Percentiles rank a stretch among this genome's conserved stretches.
Conservation (phyloP, 352 stramenopile species). For the Stramenopiles sp. region DNA sequence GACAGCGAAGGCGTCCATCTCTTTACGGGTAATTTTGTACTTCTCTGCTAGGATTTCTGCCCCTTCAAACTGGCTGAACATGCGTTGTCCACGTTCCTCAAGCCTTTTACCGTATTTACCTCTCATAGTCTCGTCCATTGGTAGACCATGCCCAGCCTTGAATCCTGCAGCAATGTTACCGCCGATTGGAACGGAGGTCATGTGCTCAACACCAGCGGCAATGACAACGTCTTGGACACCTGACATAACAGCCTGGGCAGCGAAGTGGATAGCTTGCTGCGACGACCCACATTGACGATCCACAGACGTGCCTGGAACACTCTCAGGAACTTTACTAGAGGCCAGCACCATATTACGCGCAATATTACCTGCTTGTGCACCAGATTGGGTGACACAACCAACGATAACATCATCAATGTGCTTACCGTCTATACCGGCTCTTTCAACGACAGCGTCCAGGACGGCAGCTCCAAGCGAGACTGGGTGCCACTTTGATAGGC, state of each 20-base stretch:
- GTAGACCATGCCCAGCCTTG: conserved; percentile 18
- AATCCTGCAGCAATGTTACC: conserved; percentile 20
- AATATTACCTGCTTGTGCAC: conserved; percentile 24
- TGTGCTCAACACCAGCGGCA: conserved; percentile 42
- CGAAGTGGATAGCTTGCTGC: conserved; percentile 25
- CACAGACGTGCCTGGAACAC: conserved; percentile 22
- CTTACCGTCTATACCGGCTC: conserved; percentile 20
- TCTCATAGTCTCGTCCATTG: too few relatives aligned
- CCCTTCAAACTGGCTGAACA: conserved; percentile 25
- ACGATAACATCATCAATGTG: conserved; percentile 23
- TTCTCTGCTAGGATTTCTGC: conserved; percentile 16
- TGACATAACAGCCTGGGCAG: conserved; percentile 24
- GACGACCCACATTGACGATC: conserved; percentile 22
- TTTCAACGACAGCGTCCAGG: conserved; percentile 19
- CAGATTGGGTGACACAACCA: conserved; percentile 23
- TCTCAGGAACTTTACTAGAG: conserved; percentile 22
- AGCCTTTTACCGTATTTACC: conserved; percentile 20
- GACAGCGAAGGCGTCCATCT: conserved; percentile 46
- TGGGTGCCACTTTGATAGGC: conserved; percentile 19
- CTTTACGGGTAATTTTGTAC: too few relatives aligned
- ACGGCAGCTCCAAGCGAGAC: conserved; percentile 17
- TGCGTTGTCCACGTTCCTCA: conserved; percentile 18
- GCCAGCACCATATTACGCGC: conserved; percentile 21
- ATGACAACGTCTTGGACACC: conserved; percentile 41
- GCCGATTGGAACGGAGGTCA: conserved; percentile 39